Evolutionary conservation across 768 basidiomycete genomes (phyloP).

Genomic region (Suillus weaverae): DNA sequence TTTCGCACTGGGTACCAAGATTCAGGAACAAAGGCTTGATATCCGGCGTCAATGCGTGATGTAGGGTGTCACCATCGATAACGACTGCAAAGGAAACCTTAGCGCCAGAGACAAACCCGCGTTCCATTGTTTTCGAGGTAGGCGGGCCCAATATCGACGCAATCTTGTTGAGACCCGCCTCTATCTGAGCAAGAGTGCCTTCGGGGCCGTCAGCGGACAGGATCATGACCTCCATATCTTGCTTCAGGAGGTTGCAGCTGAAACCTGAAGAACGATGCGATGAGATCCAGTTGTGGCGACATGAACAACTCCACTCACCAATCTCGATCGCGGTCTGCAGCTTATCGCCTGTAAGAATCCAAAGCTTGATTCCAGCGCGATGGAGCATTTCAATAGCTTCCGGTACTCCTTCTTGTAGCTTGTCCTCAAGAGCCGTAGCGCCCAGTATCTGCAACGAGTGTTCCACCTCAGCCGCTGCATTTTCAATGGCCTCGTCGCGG

Average conservation of each 20-base stretch:
- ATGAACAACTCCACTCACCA: slow-evolving; percentile 37
- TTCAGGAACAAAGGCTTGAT: slow-evolving; percentile 88
- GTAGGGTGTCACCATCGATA: slow-evolving; percentile 92
- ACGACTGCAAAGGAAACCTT: slow-evolving; percentile 88
- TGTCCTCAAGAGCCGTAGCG: slow-evolving; percentile 96
- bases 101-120: slow-evolving; percentile 65
- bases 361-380: slow-evolving; percentile 93
- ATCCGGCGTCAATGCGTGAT: slow-evolving; percentile 72
- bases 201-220: slow-evolving; percentile 80
- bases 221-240: slow-evolving; percentile 97
- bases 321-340: slow-evolving; percentile 98
- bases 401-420: slow-evolving; percentile 95
- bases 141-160: slow-evolving; percentile 83
- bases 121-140: slow-evolving; percentile 53
- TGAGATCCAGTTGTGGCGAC: background rate
- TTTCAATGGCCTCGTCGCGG: slow-evolving; percentile 90
- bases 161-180: slow-evolving; percentile 93
- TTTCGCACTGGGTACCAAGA: slow-evolving; percentile 93
- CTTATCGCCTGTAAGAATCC: slow-evolving; percentile 98
- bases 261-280: slow-evolving; percentile 47
- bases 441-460: slow-evolving; percentile 83
- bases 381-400: slow-evolving; percentile 93
- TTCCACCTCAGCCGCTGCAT: slow-evolving; percentile 82
- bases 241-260: slow-evolving; percentile 92
- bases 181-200: slow-evolving; percentile 80